Evolutionary conservation across 495 filamentous ascomycete species (phyloP).

Genomic region (Neurospora sp.): DNA sequence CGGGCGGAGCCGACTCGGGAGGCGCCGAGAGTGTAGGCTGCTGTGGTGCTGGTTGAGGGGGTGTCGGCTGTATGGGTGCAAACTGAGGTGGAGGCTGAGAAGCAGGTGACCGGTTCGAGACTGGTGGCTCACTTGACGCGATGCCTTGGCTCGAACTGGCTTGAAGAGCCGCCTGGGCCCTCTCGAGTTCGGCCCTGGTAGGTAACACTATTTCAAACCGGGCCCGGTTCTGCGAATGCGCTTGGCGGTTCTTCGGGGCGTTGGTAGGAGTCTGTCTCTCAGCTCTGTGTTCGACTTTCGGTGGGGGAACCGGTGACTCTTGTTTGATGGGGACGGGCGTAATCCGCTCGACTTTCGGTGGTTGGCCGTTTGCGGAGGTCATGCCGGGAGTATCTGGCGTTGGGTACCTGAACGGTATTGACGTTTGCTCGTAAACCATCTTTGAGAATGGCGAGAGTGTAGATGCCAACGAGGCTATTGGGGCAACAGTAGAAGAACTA

Average conservation of each 20-base stretch:
- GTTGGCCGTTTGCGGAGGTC: constrained; percentile 8
- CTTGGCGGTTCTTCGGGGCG: constrained; percentile 10
- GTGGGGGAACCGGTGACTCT: constrained; percentile 8
- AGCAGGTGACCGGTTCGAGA: neutral
- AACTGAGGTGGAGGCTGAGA: neutral
- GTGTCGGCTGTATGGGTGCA: neutral
- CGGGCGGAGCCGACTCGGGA: neutral
- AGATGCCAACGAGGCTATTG: constrained; percentile 13
- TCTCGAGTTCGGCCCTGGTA: constrained; percentile 21
- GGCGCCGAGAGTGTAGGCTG: neutral
- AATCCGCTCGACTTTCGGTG: neutral
- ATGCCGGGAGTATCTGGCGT: constrained; percentile 18
- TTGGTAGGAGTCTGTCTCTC: constrained; percentile 1
- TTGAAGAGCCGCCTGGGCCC: constrained; percentile 1
- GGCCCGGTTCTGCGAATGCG: constrained; percentile 18
- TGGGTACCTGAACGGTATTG: constrained; percentile 28
- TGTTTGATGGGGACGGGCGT: constrained; percentile 9
- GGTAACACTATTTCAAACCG: constrained; percentile 24
- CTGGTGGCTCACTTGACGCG: neutral
- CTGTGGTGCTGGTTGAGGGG: neutral
- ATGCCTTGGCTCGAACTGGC: neutral
- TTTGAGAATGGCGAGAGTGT: constrained; percentile 32
- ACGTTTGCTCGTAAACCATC: constrained; percentile 33
- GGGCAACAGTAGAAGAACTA: constrained; percentile 8
- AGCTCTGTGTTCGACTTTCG: constrained; percentile 7